Evolutionary conservation across 2,329 filamentous ascomycete genomes (phyloP).

Genomic region (Fusarium tuaranense): DNA sequence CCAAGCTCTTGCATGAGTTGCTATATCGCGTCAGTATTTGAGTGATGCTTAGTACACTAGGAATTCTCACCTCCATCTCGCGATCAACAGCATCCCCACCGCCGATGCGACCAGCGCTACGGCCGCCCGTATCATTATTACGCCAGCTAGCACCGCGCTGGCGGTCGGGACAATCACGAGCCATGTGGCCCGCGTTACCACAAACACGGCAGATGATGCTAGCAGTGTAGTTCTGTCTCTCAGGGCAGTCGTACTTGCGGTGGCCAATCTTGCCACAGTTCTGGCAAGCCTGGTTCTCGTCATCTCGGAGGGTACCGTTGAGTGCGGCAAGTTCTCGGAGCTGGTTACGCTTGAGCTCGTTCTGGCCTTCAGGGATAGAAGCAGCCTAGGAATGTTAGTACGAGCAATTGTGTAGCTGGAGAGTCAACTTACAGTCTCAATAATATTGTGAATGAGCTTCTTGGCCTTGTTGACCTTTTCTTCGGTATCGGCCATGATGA

Average conservation of each 20-base stretch:
- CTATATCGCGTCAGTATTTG: conserved; percentile 63
- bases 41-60: not conserved
- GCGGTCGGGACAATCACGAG: conserved; percentile 94
- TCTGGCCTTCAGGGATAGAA: conserved; percentile 98
- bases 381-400: conserved; percentile 75
- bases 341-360: conserved; percentile 98
- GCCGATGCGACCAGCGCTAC: conserved; percentile 73
- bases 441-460: conserved; percentile 97
- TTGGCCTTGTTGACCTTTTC: conserved; percentile 99
- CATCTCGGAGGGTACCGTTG: conserved; percentile 98
- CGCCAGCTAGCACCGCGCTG: conserved; percentile 93
- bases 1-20: conserved; percentile 98
- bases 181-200: conserved; percentile 98
- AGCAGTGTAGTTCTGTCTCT: conserved; percentile 98
- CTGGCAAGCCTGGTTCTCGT: conserved; percentile 99
- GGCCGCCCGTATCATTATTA: conserved; percentile 73
- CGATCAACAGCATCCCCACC: conserved; percentile 88
- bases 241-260: conserved; percentile 97
- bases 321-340: conserved; percentile 96
- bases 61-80: conserved; percentile 85
- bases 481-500: conserved; percentile 99
- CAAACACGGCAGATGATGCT: conserved; percentile 99
- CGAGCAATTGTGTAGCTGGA: not conserved
- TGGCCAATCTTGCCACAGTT: conserved; percentile 99
- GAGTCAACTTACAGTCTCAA: conserved; percentile 84